These are phyloP conservation scores for Darksidea phi DNA, from an alignment of 495 filamentous ascomycete species.

Conservation along the genomic window DNA sequence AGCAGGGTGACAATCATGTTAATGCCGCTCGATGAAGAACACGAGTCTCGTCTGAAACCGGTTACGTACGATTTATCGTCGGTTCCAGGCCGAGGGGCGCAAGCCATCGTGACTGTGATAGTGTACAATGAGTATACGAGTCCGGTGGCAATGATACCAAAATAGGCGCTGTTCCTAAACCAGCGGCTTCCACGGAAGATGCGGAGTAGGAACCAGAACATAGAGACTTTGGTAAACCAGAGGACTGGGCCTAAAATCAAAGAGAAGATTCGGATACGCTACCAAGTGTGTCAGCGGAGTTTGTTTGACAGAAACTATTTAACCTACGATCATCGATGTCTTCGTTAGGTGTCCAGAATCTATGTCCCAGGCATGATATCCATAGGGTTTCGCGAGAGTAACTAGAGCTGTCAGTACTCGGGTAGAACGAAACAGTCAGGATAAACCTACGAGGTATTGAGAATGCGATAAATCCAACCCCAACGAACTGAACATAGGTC, in stretches of 20 bases:
- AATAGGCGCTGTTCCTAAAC: slow-evolving; percentile 21
- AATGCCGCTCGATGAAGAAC: slow-evolving; percentile 9
- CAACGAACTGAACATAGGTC: slow-evolving; percentile 10
- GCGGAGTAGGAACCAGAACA: slow-evolving; percentile 17
- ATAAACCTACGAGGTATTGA: slow-evolving; percentile 18
- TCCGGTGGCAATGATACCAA: slow-evolving; percentile 19
- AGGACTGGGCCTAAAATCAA: slow-evolving; percentile 20
- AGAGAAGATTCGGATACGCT: slow-evolving; percentile 16
- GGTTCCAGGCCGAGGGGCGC: slow-evolving; percentile 18
- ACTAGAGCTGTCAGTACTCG: not conserved
- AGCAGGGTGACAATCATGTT: slow-evolving; percentile 14
- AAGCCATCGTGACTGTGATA: slow-evolving; percentile 19
- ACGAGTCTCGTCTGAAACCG: slow-evolving; percentile 14
- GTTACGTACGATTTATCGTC: slow-evolving; percentile 13
- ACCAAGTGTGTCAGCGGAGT: not conserved
- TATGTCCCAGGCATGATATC: slow-evolving; percentile 28
- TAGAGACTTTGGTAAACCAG: slow-evolving; percentile 20
- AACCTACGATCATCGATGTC: slow-evolving; percentile 5
- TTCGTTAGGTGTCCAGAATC: not conserved
- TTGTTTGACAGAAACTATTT: not conserved
- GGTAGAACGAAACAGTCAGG: not conserved
- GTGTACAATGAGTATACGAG: slow-evolving; percentile 20
- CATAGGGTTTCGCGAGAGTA: slow-evolving; percentile 8
- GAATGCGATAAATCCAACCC: slow-evolving; percentile 21
- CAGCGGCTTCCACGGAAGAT: slow-evolving; percentile 17